phyloP scores from a whole-genome alignment of 2,329 filamentous ascomycete species.

The Xylariaceae sp. region DNA sequence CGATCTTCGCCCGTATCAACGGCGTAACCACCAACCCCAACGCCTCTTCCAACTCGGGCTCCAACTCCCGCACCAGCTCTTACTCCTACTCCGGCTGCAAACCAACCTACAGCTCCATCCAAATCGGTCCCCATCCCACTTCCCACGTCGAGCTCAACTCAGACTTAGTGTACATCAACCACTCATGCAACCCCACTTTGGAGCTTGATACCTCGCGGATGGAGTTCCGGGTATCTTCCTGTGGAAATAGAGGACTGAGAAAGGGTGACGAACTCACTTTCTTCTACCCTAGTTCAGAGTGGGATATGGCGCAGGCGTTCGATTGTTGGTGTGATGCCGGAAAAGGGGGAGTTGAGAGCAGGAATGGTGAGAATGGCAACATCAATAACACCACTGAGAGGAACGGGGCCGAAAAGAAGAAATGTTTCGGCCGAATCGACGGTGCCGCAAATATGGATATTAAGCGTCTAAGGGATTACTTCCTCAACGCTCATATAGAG shows the following conservation, averaged over 20 bases:
- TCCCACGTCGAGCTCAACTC: slow-evolving; percentile 14
- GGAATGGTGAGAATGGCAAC: too few species aligned
- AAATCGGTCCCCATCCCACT: slow-evolving; percentile 7
- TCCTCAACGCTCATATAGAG: slow-evolving; percentile 10
- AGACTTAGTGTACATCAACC: slow-evolving; percentile 9
- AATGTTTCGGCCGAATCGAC: slow-evolving; percentile 7
- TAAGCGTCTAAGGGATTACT: slow-evolving; percentile 4
- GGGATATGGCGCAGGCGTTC: slow-evolving; percentile 9
- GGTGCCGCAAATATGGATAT: slow-evolving; percentile 6
- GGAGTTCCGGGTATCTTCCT: slow-evolving; percentile 7
- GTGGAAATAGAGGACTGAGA: slow-evolving; percentile 1
- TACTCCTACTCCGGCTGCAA: too few species aligned
- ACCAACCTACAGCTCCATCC: neutral
- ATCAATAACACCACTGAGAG: too few species aligned
- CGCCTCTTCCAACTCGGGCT: slow-evolving; percentile 3
- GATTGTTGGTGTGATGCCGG: slow-evolving; percentile 10
- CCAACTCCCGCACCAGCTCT: too few species aligned
- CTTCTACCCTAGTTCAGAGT: slow-evolving; percentile 13
- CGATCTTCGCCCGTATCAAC: slow-evolving; percentile 12
- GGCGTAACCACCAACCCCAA: slow-evolving; percentile 3
- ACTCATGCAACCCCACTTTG: slow-evolving; percentile 11
- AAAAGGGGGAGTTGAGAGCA: too few species aligned
- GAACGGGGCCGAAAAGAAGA: too few species aligned
- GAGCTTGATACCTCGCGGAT: slow-evolving; percentile 13
- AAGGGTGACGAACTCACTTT: slow-evolving; percentile 11